A percentile compares a stretch with the other conserved stretches of the same genome.
Conservation (phyloP, 176 grass and related monocot species). For the Oryza punctata region DNA sequence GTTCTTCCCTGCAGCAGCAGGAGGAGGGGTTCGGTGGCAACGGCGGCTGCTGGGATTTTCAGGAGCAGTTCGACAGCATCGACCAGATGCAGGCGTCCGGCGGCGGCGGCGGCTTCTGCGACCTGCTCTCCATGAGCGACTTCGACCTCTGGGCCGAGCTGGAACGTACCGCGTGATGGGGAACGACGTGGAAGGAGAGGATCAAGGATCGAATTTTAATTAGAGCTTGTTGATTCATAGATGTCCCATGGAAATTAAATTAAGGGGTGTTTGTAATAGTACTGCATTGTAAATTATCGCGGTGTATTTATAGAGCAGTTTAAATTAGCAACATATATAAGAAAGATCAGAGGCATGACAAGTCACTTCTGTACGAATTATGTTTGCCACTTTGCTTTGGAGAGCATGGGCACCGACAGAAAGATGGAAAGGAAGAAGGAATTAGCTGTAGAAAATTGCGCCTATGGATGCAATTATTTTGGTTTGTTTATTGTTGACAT, state of each 20-base stretch:
- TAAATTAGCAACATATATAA: constrained; percentile 3
- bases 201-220: background rate
- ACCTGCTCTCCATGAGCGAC: constrained; percentile 59
- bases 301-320: constrained; percentile 35
- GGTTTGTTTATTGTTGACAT: background rate
- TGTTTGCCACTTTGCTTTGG: constrained; percentile 17
- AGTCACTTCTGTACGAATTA: background rate
- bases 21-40: constrained; percentile 53
- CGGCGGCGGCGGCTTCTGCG: constrained; percentile 44
- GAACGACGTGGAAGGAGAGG: background rate
- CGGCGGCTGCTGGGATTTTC: constrained; percentile 54
- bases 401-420: constrained; percentile 35
- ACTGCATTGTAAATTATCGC: constrained; percentile 53
- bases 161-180: background rate
- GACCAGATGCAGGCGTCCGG: constrained; percentile 40
- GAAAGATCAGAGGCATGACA: constrained; percentile 7
- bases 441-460: background rate
- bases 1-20: constrained; percentile 35
- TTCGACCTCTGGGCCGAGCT: constrained; percentile 50
- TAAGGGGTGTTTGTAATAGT: constrained; percentile 26
- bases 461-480: background rate
- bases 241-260: background rate
- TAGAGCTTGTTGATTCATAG: constrained; percentile 17
- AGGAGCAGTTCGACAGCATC: constrained; percentile 58
- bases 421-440: background rate